Evolutionary conservation across 1,284 basidiomycete species (phyloP), one percentile per base, ranked within the genome.

Genomic region (Ganoderma boninense): DNA sequence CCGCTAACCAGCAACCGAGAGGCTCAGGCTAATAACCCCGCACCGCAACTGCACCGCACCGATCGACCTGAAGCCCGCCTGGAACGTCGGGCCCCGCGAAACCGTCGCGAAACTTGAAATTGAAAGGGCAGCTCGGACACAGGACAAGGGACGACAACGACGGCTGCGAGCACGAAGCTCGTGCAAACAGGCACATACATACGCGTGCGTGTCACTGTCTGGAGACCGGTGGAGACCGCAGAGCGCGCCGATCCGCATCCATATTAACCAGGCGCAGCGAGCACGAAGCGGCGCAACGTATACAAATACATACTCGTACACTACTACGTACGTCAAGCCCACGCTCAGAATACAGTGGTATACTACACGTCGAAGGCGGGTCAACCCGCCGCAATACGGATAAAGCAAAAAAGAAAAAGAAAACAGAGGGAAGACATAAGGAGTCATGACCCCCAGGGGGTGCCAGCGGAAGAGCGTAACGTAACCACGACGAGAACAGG

Each of bases 251-350:
- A 20, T 20, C 18, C 14, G 18, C n/a, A n/a, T n/a, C n/a, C n/a
- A n/a, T n/a, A n/a, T n/a, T n/a, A n/a, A n/a, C n/a, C n/a, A n/a
- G n/a, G n/a, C n/a, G n/a, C n/a, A n/a, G n/a, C n/a, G n/a, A n/a
- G n/a, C n/a, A n/a, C n/a, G n/a, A n/a, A n/a, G n/a, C n/a, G n/a
- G n/a, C 7, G 56, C 5, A 20, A 57, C 26, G 20, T 61, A 66
- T 59, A 66, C 61, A 66, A 61, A 66, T 59, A 61, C 65, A 60
- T 42, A 61, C 29, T 66, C 54, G 18, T 59, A 65, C 64, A 65
- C 38, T 38, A 8, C 20, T 8, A 8, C 4, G 40, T 3, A 29
- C 14, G 32, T 29, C 14, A 16, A 7, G 38, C 46, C 54, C 13
- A 40, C 59, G 52, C 64, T 40, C 59, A 59, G 5, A 59, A 54